Conservation (phyloP, 345 rosid species). For the Xanthoceras sorbifolium region DNA sequence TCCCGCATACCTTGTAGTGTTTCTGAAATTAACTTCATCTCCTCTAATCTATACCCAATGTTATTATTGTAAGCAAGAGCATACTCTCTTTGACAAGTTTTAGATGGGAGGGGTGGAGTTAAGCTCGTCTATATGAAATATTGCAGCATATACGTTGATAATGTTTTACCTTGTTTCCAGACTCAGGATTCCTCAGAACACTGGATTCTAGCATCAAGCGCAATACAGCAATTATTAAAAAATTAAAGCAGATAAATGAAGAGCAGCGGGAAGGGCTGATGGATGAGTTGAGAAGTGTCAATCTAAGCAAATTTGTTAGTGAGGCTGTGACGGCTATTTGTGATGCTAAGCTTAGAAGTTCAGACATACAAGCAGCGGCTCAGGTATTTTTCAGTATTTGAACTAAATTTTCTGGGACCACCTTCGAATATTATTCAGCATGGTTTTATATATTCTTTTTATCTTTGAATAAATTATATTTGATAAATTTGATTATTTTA, state of each 20-base stretch:
- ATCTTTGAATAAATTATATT: no score
- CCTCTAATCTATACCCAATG: neutral
- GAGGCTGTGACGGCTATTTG: slow-evolving; percentile 94
- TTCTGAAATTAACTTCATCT: neutral
- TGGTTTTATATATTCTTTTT: neutral
- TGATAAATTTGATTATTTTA: neutral
- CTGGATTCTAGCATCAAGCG: slow-evolving; percentile 94
- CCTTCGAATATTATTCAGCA: neutral
- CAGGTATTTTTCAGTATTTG: slow-evolving; percentile 55
- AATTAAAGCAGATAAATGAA: slow-evolving; percentile 90
- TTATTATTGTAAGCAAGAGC: neutral
- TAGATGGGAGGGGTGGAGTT: neutral
- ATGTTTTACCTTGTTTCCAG: slow-evolving; percentile 45
- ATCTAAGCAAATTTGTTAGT: slow-evolving; percentile 92
- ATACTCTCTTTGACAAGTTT: neutral
- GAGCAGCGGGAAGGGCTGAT: slow-evolving; percentile 85
- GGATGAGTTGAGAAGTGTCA: slow-evolving; percentile 84
- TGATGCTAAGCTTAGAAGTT: slow-evolving; percentile 91
- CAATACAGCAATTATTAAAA: slow-evolving; percentile 91
- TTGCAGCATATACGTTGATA: slow-evolving; percentile 29
- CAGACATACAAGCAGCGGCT: slow-evolving; percentile 93
- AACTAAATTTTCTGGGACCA: slow-evolving; percentile 2
- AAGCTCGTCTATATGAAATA: slow-evolving; percentile 12
- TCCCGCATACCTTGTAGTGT: neutral
- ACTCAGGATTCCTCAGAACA: slow-evolving; percentile 80